These are phyloP conservation scores for Graphilbum fragrans DNA, from an alignment of 2,329 filamentous ascomycete genomes.

Conservation along the genomic window DNA sequence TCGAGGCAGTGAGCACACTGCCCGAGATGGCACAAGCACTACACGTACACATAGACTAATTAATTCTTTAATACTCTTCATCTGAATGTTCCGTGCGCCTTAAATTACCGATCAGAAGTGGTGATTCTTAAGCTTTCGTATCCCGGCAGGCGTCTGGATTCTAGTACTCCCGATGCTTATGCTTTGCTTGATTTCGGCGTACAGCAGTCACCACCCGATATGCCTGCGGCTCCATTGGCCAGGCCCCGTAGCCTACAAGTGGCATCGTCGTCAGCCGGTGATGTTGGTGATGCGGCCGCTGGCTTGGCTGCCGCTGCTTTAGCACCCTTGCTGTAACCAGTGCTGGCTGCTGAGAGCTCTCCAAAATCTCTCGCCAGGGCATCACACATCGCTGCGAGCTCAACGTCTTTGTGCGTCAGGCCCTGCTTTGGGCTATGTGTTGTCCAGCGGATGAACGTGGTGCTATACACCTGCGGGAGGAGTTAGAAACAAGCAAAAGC, in stretches of 20 bases:
- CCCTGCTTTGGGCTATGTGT: slow-evolving; percentile 52
- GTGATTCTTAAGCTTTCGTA: too few relatives aligned
- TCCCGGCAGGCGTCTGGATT: too few relatives aligned
- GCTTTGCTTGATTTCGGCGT: slow-evolving; percentile 24
- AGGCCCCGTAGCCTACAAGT: slow-evolving; percentile 26
- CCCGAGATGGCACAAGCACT: not conserved
- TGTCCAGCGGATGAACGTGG: slow-evolving; percentile 59
- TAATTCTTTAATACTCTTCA: not conserved
- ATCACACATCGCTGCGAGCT: slow-evolving; percentile 52
- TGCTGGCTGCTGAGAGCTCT: slow-evolving; percentile 27
- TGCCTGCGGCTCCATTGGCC: slow-evolving; percentile 30
- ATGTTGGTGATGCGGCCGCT: slow-evolving; percentile 8
- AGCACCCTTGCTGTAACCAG: too few relatives aligned
- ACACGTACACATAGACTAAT: not conserved
- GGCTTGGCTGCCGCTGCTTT: not conserved
- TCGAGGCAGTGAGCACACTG: too few relatives aligned
- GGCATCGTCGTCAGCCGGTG: not conserved
- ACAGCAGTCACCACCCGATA: slow-evolving; percentile 43
- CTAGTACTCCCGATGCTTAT: too few relatives aligned
- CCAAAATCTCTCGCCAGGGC: slow-evolving; percentile 42
- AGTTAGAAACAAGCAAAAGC: not conserved
- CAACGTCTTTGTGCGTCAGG: slow-evolving; percentile 50
- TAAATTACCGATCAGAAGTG: too few relatives aligned
- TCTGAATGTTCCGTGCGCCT: not conserved
- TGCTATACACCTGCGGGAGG: slow-evolving; percentile 57